phyloP scores from a whole-genome alignment of 306 rosid species.

The Potentilla sterilis region DNA sequence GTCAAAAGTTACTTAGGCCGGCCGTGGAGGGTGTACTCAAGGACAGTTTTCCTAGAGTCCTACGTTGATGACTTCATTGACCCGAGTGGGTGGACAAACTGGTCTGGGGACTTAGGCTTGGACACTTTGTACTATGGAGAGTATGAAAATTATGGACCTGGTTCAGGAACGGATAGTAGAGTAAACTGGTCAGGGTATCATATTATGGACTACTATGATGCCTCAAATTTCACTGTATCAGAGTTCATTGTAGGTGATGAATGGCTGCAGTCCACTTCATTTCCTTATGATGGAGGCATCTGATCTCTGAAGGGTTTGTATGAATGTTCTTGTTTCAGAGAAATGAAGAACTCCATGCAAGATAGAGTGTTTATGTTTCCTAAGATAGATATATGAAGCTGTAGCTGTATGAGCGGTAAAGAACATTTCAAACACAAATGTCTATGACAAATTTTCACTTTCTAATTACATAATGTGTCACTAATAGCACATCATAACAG shows the following conservation, averaged over 20 bases:
- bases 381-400: neutral
- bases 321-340: neutral
- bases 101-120: conserved; percentile 43
- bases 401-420: neutral
- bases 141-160: conserved; percentile 65
- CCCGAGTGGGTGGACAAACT: conserved; percentile 57
- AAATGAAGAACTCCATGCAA: neutral
- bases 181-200: conserved; percentile 63
- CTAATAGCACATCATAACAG: neutral
- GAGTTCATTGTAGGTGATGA: conserved; percentile 58
- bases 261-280: conserved; percentile 72
- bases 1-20: conserved; percentile 70
- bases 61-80: conserved; percentile 60
- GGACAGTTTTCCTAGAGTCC: conserved; percentile 53
- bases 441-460: neutral
- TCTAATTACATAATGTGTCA: neutral
- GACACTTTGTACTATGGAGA: conserved; percentile 72
- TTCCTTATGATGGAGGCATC: conserved; percentile 69
- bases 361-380: neutral
- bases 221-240: conserved; percentile 53
- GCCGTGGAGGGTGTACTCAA: conserved; percentile 66
- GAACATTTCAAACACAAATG: neutral
- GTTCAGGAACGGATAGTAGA: conserved; percentile 47
- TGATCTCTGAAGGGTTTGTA: conserved; percentile 17
- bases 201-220: conserved; percentile 57